These are phyloP conservation scores for Fagopyrum tataricum DNA, from an alignment of 148 eudicot genomes.

Conservation along the genomic window DNA sequence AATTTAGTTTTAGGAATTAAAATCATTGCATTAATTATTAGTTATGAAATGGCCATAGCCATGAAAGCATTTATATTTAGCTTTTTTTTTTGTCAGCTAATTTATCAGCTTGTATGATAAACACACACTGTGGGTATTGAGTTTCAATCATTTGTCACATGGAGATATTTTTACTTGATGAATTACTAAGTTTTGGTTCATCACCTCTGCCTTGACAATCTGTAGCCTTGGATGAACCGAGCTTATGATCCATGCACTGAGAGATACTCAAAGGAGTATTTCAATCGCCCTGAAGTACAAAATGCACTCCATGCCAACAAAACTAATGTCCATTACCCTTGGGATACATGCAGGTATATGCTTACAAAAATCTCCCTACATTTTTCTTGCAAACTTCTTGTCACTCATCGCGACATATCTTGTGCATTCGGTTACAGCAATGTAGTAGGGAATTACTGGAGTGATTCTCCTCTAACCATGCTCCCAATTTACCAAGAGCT, in stretches of 20 bases:
- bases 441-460: constrained; percentile 70
- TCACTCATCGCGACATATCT: neutral
- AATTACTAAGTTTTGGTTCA: neutral
- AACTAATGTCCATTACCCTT: constrained; percentile 53
- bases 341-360: constrained; percentile 81
- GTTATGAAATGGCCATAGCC: neutral
- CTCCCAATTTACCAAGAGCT: constrained; percentile 92
- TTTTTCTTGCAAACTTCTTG: neutral
- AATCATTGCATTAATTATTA: neutral
- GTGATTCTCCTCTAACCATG: constrained; percentile 83
- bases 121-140: neutral
- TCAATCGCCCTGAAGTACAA: constrained; percentile 88
- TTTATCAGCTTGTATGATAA: neutral
- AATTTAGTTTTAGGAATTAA: neutral
- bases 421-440: constrained; percentile 38
- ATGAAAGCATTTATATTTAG: neutral
- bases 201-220: neutral
- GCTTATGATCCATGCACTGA: constrained; percentile 98
- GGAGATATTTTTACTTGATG: neutral
- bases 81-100: neutral
- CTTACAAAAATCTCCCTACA: neutral
- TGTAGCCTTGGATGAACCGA: constrained; percentile 90
- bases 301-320: constrained; percentile 73
- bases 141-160: neutral
- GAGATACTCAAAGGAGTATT: constrained; percentile 64